Evolutionary conservation across 768 basidiomycete species (phyloP).

Genomic region (Auriculariales sp.): DNA sequence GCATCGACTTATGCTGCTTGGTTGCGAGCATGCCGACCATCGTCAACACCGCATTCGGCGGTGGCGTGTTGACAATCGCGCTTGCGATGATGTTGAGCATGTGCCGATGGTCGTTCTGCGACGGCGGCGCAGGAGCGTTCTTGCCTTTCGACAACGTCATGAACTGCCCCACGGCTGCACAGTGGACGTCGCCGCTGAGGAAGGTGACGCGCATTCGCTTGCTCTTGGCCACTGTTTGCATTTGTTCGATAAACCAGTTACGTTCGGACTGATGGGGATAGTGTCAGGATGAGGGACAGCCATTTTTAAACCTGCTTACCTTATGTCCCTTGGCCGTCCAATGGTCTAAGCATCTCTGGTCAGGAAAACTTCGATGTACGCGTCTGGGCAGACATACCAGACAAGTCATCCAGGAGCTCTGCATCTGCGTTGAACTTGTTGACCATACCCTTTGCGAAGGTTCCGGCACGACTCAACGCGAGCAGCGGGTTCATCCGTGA

Average conservation of each 20-base stretch:
- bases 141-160: slow-evolving; percentile 47
- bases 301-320: slow-evolving; percentile 22
- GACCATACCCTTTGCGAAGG: slow-evolving; percentile 55
- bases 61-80: slow-evolving; percentile 97
- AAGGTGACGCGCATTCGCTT: slow-evolving; percentile 67
- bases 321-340: slow-evolving; percentile 79
- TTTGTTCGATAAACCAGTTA: slow-evolving; percentile 70
- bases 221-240: slow-evolving; percentile 54
- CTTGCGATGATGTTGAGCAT: slow-evolving; percentile 85
- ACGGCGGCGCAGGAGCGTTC: slow-evolving; percentile 32
- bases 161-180: slow-evolving; percentile 67
- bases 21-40: slow-evolving; percentile 64
- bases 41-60: slow-evolving; percentile 55
- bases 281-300: neutral
- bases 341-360: slow-evolving; percentile 51
- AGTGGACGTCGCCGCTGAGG: slow-evolving; percentile 88
- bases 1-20: slow-evolving; percentile 79
- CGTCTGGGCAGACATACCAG: slow-evolving; percentile 15
- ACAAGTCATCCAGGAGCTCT: slow-evolving; percentile 87
- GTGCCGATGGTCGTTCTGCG: slow-evolving; percentile 61
- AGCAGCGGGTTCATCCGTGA: slow-evolving; percentile 77
- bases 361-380: neutral
- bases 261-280: slow-evolving; percentile 59
- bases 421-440: slow-evolving; percentile 89
- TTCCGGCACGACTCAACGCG: slow-evolving; percentile 52